Evolutionary conservation across 2,329 filamentous ascomycete genomes (phyloP).

Genomic region (Talaromyces amestolkiae): DNA sequence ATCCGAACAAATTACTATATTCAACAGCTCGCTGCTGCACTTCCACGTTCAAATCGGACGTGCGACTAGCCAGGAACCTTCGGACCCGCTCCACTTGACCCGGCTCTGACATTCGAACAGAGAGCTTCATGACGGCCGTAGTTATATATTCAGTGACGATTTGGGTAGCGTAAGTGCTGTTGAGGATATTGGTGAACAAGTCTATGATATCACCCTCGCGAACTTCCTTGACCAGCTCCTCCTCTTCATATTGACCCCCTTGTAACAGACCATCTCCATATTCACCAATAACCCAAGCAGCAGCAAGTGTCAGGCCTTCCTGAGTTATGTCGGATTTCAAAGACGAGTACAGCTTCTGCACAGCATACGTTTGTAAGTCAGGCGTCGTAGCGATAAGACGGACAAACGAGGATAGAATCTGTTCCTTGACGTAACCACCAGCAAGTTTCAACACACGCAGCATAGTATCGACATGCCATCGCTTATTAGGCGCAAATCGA

Average conservation of each 20-base stretch:
- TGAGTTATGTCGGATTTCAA: constrained; percentile 97
- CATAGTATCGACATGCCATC: constrained; percentile 99
- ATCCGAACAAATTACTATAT: constrained; percentile 89
- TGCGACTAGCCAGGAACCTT: constrained; percentile 71
- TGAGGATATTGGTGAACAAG: constrained; percentile 85
- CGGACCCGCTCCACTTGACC: constrained; percentile 85
- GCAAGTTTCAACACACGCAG: constrained; percentile 87
- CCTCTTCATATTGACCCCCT: constrained; percentile 89
- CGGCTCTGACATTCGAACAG: constrained; percentile 77
- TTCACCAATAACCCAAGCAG: constrained; percentile 96
- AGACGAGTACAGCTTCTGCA: constrained; percentile 87
- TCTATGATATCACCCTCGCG: constrained; percentile 89
- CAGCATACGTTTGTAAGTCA: constrained; percentile 92
- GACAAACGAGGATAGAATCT: constrained; percentile 94
- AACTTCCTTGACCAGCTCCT: constrained; percentile 79
- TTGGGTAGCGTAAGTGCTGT: constrained; percentile 90
- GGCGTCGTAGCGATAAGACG: constrained; percentile 91
- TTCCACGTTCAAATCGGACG: constrained; percentile 88
- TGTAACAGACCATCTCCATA: constrained; percentile 87
- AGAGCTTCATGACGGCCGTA: constrained; percentile 91
- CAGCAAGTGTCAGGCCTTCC: constrained; percentile 88
- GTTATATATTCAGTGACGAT: constrained; percentile 93
- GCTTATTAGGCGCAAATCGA: constrained; percentile 91
- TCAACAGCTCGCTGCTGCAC: constrained; percentile 95
- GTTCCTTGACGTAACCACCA: constrained; percentile 96